These are phyloP conservation scores for Pittosporum tobira DNA, from an alignment of 129 eudicot species.

Conservation along the genomic window DNA sequence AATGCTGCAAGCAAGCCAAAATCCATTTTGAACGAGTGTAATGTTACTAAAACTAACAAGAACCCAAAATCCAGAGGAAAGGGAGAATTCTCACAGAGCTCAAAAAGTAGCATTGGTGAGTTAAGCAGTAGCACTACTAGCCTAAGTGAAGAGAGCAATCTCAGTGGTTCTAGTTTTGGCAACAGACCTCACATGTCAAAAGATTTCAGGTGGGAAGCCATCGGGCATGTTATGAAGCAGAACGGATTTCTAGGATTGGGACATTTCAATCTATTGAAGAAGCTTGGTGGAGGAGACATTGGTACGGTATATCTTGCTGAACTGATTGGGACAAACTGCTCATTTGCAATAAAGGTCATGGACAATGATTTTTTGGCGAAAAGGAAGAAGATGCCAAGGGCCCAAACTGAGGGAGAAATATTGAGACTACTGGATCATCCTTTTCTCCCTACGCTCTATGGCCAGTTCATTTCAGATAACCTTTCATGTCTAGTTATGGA, in stretches of 20 bases:
- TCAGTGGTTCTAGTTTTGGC: slow-evolving; percentile 51
- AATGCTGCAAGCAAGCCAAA: slow-evolving; percentile 22
- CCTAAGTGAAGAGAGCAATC: slow-evolving; percentile 82
- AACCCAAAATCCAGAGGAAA: slow-evolving; percentile 41
- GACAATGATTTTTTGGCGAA: slow-evolving; percentile 85
- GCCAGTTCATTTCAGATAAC: slow-evolving; percentile 85
- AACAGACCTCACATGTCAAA: slow-evolving; percentile 91
- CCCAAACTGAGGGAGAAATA: slow-evolving; percentile 92
- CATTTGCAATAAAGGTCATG: slow-evolving; percentile 92
- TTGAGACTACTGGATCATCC: slow-evolving; percentile 93
- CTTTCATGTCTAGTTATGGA: slow-evolving; percentile 94
- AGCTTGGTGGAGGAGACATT: slow-evolving; percentile 93
- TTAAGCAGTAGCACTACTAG: slow-evolving; percentile 78
- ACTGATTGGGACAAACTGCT: slow-evolving; percentile 60
- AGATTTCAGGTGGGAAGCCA: slow-evolving; percentile 78
- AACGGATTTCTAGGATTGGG: slow-evolving; percentile 68
- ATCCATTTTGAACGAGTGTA: slow-evolving; percentile 17
- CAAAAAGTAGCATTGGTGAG: slow-evolving; percentile 81
- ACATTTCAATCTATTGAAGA: slow-evolving; percentile 72
- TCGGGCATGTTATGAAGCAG: slow-evolving; percentile 48
- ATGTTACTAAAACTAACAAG: slow-evolving; percentile 25
- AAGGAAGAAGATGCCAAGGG: slow-evolving; percentile 82
- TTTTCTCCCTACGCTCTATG: slow-evolving; percentile 88
- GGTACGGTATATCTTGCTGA: slow-evolving; percentile 97
- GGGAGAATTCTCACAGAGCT: slow-evolving; percentile 72